A percentile compares a stretch with the other conserved stretches of the same genome.
These are phyloP conservation scores for Glomus cerebriforme DNA, from an alignment of 192 early-diverging fungal species.

Conservation along the genomic window DNA sequence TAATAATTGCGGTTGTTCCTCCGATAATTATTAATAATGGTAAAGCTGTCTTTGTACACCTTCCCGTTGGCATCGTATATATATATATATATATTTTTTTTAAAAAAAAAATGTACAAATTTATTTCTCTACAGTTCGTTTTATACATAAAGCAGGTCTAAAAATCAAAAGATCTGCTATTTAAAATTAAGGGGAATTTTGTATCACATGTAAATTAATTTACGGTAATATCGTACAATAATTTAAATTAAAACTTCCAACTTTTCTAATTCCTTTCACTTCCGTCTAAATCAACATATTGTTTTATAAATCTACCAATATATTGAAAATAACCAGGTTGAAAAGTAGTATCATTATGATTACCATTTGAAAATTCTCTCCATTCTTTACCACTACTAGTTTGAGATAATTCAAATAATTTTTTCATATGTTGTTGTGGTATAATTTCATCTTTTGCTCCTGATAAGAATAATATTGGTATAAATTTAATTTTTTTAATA, in stretches of 20 bases:
- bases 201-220: too few relatives aligned
- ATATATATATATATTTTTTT: too few relatives aligned
- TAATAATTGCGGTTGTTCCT: not conserved
- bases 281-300: not conserved
- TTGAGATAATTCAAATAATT: slow-evolving; percentile 64
- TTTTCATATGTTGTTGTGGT: slow-evolving; percentile 84
- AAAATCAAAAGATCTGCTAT: too few relatives aligned
- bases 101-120: too few relatives aligned
- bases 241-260: too few relatives aligned
- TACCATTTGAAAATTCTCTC: slow-evolving; percentile 75
- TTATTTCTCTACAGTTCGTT: too few relatives aligned
- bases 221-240: too few relatives aligned
- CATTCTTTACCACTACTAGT: slow-evolving; percentile 39
- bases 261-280: not conserved
- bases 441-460: slow-evolving; percentile 86
- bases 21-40: not conserved
- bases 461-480: slow-evolving; percentile 82
- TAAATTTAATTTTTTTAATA: slow-evolving; percentile 61
- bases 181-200: too few relatives aligned
- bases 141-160: too few relatives aligned
- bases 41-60: not conserved
- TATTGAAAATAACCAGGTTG: slow-evolving; percentile 86
- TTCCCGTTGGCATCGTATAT: not conserved
- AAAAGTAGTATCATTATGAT: slow-evolving; percentile 88
- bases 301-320: slow-evolving; percentile 57